phyloP scores from a whole-genome alignment of 2,329 filamentous ascomycete species.

The Fusarium sp. region DNA sequence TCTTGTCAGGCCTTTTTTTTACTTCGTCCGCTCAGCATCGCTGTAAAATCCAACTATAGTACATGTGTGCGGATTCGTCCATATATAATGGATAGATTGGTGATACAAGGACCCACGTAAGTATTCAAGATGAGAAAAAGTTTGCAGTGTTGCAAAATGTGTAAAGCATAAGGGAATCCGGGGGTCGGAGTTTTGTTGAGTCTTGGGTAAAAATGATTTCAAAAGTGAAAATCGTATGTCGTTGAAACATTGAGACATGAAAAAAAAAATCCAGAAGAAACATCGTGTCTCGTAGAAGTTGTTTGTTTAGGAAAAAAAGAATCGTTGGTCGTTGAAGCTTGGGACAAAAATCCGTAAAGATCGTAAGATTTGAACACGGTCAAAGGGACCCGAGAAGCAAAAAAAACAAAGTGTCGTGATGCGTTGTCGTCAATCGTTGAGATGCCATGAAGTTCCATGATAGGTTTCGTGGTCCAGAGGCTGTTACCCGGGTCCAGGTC shows the following conservation, averaged over 20 bases:
- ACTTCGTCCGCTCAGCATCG: slow-evolving; percentile 29
- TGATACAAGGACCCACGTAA: slow-evolving; percentile 33
- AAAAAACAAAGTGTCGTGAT: slow-evolving; percentile 45
- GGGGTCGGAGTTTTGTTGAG: slow-evolving; percentile 1
- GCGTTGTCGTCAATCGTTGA: slow-evolving; percentile 48
- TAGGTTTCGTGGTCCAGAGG: slow-evolving; percentile 17
- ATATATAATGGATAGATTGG: slow-evolving; percentile 23
- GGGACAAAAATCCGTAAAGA: slow-evolving; percentile 40
- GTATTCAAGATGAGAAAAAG: slow-evolving; percentile 11
- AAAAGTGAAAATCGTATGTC: slow-evolving; percentile 32
- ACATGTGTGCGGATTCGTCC: slow-evolving; percentile 36
- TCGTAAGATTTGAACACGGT: slow-evolving; percentile 38
- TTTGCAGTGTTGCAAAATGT: slow-evolving; percentile 14
- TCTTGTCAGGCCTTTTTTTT: slow-evolving; percentile 32
- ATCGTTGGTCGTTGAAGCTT: slow-evolving; percentile 45
- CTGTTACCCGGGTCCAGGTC: slow-evolving; percentile 19
- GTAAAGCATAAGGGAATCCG: slow-evolving; percentile 12
- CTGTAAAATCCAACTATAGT: slow-evolving; percentile 43
- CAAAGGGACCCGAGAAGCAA: slow-evolving; percentile 35
- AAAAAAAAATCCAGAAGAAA: slow-evolving; percentile 34
- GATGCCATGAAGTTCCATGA: slow-evolving; percentile 42
- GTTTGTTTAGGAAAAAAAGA: slow-evolving; percentile 30
- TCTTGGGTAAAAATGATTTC: slow-evolving; percentile 1
- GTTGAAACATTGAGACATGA: slow-evolving; percentile 34
- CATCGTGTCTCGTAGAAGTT: slow-evolving; percentile 43